A percentile compares a stretch with the other conserved stretches of the same genome.
Evolutionary conservation across 768 basidiomycete genomes (phyloP).

Genomic region (Rhizopogon salebrosus): DNA sequence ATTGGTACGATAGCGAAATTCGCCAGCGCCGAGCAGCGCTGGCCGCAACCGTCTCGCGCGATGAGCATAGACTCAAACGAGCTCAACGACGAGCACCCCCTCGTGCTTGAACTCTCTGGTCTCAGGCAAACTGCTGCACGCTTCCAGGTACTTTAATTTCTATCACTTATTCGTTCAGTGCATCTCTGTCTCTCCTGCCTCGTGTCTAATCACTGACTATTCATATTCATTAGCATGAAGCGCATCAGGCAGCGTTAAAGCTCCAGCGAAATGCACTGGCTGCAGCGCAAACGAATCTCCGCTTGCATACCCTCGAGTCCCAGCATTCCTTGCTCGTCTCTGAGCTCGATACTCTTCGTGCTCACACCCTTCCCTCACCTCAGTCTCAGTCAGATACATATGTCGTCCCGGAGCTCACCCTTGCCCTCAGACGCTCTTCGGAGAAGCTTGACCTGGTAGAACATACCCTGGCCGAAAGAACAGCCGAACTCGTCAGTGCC

Average conservation of each 20-base stretch:
- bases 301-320: conserved; percentile 43
- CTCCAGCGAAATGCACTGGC: conserved; percentile 55
- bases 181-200: neutral
- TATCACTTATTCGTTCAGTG: neutral
- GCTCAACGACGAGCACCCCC: conserved; percentile 36
- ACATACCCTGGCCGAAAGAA: conserved; percentile 42
- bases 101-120: conserved; percentile 40
- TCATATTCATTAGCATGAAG: conserved; percentile 51
- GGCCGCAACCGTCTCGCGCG: too few species aligned
- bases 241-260: conserved; percentile 58
- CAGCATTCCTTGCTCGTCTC: conserved; percentile 54
- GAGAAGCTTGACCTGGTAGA: conserved; percentile 67
- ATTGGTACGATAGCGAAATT: too few species aligned
- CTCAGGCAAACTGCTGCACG: conserved; percentile 40
- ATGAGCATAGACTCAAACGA: neutral
- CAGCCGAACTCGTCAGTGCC: conserved; percentile 38
- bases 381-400: conserved; percentile 25
- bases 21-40: too few species aligned
- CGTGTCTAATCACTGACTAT: neutral
- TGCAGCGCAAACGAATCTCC: conserved; percentile 36
- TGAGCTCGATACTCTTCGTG: conserved; percentile 53
- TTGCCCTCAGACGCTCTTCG: conserved; percentile 62
- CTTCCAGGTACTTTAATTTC: conserved; percentile 39
- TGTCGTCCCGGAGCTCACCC: conserved; percentile 47
- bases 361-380: conserved; percentile 40